Percentiles rank a stretch among this genome's conserved stretches.
Evolutionary conservation across 495 filamentous ascomycete genomes (phyloP).

Genomic region (Chaetomium tenue): DNA sequence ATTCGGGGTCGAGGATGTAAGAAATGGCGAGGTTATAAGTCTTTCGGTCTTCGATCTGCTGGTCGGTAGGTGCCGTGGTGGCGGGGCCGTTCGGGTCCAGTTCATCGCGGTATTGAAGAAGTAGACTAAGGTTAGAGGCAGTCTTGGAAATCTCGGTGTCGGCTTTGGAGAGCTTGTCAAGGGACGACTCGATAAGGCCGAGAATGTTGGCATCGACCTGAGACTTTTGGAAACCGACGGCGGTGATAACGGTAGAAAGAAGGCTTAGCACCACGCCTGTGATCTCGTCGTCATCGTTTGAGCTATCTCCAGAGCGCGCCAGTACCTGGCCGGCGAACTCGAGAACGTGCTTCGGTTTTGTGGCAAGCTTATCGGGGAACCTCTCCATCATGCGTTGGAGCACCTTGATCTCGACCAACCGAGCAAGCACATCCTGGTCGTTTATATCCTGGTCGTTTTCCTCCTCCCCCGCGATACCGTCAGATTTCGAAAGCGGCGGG

Average conservation of each 20-base stretch:
- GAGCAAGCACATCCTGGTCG: constrained; percentile 43
- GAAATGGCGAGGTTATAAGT: constrained; percentile 68
- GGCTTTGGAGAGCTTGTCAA: constrained; percentile 45
- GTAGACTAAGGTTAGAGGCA: constrained; percentile 55
- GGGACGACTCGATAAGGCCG: constrained; percentile 51
- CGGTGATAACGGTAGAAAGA: constrained; percentile 63
- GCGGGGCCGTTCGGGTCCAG: constrained; percentile 42
- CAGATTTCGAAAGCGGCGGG: constrained; percentile 18
- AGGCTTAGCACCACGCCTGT: constrained; percentile 62
- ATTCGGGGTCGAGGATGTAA: constrained; percentile 64
- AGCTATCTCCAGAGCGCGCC: constrained; percentile 24
- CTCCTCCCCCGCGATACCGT: constrained; percentile 29
- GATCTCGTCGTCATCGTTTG: constrained; percentile 48
- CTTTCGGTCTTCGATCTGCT: constrained; percentile 62
- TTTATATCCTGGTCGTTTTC: constrained; percentile 45
- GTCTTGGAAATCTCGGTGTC: constrained; percentile 48
- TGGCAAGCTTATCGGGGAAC: constrained; percentile 65
- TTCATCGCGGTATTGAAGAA: constrained; percentile 56
- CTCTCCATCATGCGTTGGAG: constrained; percentile 65
- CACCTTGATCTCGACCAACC: constrained; percentile 60
- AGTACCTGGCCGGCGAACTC: constrained; percentile 61
- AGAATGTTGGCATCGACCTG: constrained; percentile 48
- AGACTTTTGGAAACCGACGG: constrained; percentile 57
- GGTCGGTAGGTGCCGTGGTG: constrained; percentile 36
- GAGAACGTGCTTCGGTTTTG: constrained; percentile 60